Percentiles rank a stretch among this genome's conserved stretches.
Conservation (phyloP, 2,329 filamentous ascomycete species). For the Grosmannia huntii region DNA sequence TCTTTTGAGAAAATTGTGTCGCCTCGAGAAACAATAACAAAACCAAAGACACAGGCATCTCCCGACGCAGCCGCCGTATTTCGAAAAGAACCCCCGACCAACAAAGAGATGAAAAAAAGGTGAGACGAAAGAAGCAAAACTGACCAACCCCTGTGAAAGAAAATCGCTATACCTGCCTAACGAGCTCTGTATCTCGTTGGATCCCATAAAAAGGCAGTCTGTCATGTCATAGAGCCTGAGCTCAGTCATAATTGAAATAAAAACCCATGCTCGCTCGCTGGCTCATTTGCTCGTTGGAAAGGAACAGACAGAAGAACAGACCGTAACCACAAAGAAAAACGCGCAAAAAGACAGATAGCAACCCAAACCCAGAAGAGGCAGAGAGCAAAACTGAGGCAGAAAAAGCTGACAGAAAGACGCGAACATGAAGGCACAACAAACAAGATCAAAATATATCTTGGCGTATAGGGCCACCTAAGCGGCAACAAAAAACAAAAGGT, state of each 20-base stretch:
- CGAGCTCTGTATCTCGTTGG: conserved; percentile 1
- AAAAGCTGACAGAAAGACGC: conserved; percentile 7
- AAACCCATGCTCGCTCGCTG: conserved; percentile 7
- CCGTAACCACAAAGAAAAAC: conserved; percentile 1
- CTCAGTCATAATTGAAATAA: conserved; percentile 7
- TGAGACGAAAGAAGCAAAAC: not conserved
- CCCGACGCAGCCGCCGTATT: not conserved
- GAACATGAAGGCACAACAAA: conserved; percentile 5
- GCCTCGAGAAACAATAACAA: conserved; percentile 2
- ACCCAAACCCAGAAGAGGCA: not conserved
- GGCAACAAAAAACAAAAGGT: not conserved
- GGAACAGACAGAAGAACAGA: not conserved
- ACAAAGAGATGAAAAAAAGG: not conserved
- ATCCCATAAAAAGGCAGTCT: conserved; percentile 1
- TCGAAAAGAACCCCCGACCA: not conserved
- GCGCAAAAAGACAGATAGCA: not conserved
- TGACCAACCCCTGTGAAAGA: not conserved
- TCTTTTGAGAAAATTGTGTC: conserved; percentile 2
- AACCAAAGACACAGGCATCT: not conserved
- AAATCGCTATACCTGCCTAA: conserved; percentile 4
- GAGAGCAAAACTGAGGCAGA: conserved; percentile 8
- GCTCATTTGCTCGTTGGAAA: conserved; percentile 4
- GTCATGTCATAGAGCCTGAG: conserved; percentile 2
- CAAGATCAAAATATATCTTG: conserved; percentile 3
- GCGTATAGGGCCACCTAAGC: not conserved